A percentile compares a stretch with the other conserved stretches of the same genome.
Evolutionary conservation across 2,329 filamentous ascomycete species (phyloP).

Genomic region (Furcasterigmium sp.): DNA sequence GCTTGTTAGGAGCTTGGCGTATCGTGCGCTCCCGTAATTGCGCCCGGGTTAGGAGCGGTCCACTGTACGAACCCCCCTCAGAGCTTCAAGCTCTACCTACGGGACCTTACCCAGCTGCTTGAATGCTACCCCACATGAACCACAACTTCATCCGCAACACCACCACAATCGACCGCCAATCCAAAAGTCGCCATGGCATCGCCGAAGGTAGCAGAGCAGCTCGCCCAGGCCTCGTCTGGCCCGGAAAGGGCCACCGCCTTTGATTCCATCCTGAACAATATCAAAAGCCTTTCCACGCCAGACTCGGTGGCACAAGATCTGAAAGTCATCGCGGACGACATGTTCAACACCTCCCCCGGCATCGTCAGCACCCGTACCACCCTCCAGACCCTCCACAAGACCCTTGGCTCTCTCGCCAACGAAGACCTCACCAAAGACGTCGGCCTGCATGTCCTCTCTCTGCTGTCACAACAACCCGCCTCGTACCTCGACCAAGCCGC

Average conservation of each 20-base stretch:
- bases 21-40: no score
- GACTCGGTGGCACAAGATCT: slow-evolving; percentile 48
- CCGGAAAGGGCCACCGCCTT: slow-evolving; percentile 40
- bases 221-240: slow-evolving; percentile 32
- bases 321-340: slow-evolving; percentile 59
- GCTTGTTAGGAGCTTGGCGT: no score
- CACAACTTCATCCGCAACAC: slow-evolving; percentile 8
- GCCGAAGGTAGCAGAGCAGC: slow-evolving; percentile 35
- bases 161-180: slow-evolving; percentile 14
- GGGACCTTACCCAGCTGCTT: no score
- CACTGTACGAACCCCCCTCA: no score
- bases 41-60: no score
- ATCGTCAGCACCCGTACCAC: slow-evolving; percentile 72
- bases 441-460: slow-evolving; percentile 65
- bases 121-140: slow-evolving; percentile 1
- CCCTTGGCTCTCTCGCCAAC: slow-evolving; percentile 56
- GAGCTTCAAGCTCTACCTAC: not conserved
- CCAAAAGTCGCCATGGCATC: slow-evolving; percentile 25
- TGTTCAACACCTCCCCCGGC: slow-evolving; percentile 65
- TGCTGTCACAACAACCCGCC: slow-evolving; percentile 50
- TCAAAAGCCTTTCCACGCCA: slow-evolving; percentile 35
- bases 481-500: slow-evolving; percentile 82
- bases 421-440: slow-evolving; percentile 68
- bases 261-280: slow-evolving; percentile 37
- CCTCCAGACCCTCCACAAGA: slow-evolving; percentile 59